These are phyloP conservation scores for Alternaria infectoria DNA, from an alignment of 2,329 filamentous ascomycete species.

Conservation along the genomic window DNA sequence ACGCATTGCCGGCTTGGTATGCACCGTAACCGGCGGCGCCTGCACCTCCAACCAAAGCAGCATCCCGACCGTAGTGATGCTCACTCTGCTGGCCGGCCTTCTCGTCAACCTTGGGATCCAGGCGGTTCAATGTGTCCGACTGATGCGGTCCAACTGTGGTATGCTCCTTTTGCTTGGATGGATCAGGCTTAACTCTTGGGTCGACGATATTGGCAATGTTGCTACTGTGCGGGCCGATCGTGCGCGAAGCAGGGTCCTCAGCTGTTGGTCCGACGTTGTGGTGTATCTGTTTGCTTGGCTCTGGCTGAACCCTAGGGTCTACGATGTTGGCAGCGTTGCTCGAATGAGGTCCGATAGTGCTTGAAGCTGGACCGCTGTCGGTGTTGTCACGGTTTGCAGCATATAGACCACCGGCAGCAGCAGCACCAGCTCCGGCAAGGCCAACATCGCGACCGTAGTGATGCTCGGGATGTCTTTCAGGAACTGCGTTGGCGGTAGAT, in stretches of 20 bases:
- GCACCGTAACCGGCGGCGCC: slow-evolving; percentile 42
- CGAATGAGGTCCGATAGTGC: slow-evolving; percentile 39
- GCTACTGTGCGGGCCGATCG: slow-evolving; percentile 39
- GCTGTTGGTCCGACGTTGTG: slow-evolving; percentile 26
- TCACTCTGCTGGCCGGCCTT: slow-evolving; percentile 17
- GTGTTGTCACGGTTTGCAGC: slow-evolving; percentile 24
- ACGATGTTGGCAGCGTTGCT: slow-evolving; percentile 43
- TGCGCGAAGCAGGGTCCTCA: slow-evolving; percentile 34
- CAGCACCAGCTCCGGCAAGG: slow-evolving; percentile 26
- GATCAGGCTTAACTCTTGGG: slow-evolving; percentile 39
- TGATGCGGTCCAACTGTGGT: slow-evolving; percentile 35
- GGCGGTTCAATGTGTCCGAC: slow-evolving; percentile 32
- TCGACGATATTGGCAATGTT: slow-evolving; percentile 43
- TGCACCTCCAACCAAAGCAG: slow-evolving; percentile 39
- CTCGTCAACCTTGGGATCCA: slow-evolving; percentile 34
- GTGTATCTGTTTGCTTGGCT: slow-evolving; percentile 26
- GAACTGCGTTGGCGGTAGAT: neutral
- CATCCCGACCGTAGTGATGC: slow-evolving; percentile 34
- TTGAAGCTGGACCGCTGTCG: slow-evolving; percentile 28
- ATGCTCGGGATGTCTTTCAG: slow-evolving; percentile 20
- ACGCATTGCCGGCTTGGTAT: slow-evolving; percentile 39
- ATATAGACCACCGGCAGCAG: slow-evolving; percentile 22
- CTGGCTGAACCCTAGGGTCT: slow-evolving; percentile 40
- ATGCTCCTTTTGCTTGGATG: slow-evolving; percentile 35
- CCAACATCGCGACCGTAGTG: slow-evolving; percentile 34